Evolutionary conservation across 1,284 basidiomycete species (phyloP), one percentile per base, ranked within the genome.

Genomic region (Naganishia albida): DNA sequence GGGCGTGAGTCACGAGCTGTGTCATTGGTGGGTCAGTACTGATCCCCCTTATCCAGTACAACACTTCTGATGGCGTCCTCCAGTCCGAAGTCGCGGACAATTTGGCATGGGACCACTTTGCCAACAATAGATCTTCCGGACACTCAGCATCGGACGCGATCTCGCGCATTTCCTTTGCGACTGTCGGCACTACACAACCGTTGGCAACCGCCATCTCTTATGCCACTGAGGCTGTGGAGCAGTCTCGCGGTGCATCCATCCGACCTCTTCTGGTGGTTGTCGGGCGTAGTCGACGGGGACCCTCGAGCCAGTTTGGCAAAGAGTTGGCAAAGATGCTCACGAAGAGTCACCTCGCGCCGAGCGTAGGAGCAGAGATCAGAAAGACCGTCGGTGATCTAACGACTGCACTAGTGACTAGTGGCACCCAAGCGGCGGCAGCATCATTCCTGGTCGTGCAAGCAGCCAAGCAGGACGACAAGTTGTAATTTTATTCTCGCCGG

Each of bases 371-470:
- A 6, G 85, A 87, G 67, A 85, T 91, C 67, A 82, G 84, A 74
- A 89, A 89, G 83, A 90, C 90, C 4, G 82, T 92, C 50, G 91
- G 91, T 2, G 89, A 92, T 75, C 85, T 88, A n/a, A 88, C 86
- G 13, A 85, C 86, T 20, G 86, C 86, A 30, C 84, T 90, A 73
- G 84, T 91, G 16, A 81, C 87, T 7, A 81, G 84, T 1, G 84
- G 86, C 7, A 75, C 76, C 13, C 67, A 71, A 50, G 68, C 68
- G 16, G 71, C 73, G 1, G 81, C 82, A 62, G 83, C 85, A 2
- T 88, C 86, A 51, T 77, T 89, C 66, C 80, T 90, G 55, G 87
- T 91, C 7, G 75, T 91, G 57, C 89, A 91, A 79, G 85, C 87
- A 46, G 83, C 57, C 34, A 60, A 49, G 30, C 57, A 60, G 40